Evolutionary conservation across 257 asterid genomes (phyloP).

Genomic region (Petrea volubilis): DNA sequence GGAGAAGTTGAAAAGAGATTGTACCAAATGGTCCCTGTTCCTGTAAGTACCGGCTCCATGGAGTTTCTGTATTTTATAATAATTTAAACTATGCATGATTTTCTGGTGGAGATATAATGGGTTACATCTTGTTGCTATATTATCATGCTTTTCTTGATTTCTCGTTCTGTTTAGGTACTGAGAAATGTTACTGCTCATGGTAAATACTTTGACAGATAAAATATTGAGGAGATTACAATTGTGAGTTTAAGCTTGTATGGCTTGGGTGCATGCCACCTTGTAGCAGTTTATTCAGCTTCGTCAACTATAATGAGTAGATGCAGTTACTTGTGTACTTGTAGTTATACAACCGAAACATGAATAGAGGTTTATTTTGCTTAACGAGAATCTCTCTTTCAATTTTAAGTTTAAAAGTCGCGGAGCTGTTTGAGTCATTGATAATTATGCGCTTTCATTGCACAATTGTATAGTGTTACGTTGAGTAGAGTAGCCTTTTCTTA

Average conservation of each 20-base stretch:
- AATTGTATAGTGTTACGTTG: neutral
- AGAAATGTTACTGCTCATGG: neutral
- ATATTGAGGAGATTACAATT: neutral
- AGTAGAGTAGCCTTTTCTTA: neutral
- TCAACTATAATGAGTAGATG: neutral
- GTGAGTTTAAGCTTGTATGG: neutral
- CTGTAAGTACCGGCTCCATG: constrained; percentile 54
- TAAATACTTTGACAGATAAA: neutral
- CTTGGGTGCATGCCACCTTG: neutral
- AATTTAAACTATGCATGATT: constrained; percentile 1
- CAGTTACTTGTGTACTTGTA: neutral
- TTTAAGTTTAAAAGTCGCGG: neutral
- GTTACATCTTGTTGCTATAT: neutral
- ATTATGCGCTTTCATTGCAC: neutral
- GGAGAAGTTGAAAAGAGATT: constrained; percentile 94
- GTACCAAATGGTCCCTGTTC: constrained; percentile 71
- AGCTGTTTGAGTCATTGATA: neutral
- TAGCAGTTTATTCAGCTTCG: neutral
- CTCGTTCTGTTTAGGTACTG: neutral
- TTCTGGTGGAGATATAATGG: neutral
- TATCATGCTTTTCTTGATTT: neutral
- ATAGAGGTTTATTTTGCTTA: neutral
- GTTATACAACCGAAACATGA: neutral
- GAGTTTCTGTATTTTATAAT: constrained; percentile 4
- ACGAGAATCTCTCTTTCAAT: neutral